Evolutionary conservation across 371 early-diverging fungal species (phyloP), one percentile per base, ranked within the genome.

Genomic region (Apophysomyces variabilis): DNA sequence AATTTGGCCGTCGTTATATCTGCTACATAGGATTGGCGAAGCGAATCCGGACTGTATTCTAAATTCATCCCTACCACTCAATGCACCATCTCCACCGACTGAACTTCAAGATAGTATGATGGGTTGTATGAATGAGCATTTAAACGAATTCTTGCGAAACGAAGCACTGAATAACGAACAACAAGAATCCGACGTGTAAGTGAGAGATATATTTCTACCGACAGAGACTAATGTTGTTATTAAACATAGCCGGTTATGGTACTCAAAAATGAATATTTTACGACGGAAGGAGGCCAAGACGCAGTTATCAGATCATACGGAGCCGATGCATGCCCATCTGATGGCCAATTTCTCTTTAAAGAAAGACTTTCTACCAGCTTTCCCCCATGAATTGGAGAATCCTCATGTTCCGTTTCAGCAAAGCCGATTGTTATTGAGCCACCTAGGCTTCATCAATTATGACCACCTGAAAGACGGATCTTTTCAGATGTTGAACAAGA

Each of bases 391-490:
- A 56, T 74, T 80, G 5, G 88, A 90, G 61, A 78, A 82, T 38
- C 79, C 83, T 0, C 58, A 79, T 39, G 82, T 82, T 11, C 83
- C 87, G 7, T 92, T 85, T 66, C 89, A 90, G 61, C 85, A 87
- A 21, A 80, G 89, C 37, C 83, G 94, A 7, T 62, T 89, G 38
- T 73, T 93, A 39, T 72, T 93, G 75, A 89, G 90, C 54, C 93
- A 93, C 63, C 62, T 91, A 57, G 95, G 95, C 0, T 76, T 90
- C 14, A 68, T 95, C 35, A 81, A 87, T 56, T 92, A 91, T 72
- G 89, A 90, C 11, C 80, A 87, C 21, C 71, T 92, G 45, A 92
- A 91, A 66, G 87, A 89, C n/a, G 89, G 85, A 1, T 79, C 86
- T 18, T 86, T 93, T 64, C 85, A 87, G 38, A 75, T 92, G 69